phyloP scores from a whole-genome alignment of 345 rosid species.

The Brassica juncea region DNA sequence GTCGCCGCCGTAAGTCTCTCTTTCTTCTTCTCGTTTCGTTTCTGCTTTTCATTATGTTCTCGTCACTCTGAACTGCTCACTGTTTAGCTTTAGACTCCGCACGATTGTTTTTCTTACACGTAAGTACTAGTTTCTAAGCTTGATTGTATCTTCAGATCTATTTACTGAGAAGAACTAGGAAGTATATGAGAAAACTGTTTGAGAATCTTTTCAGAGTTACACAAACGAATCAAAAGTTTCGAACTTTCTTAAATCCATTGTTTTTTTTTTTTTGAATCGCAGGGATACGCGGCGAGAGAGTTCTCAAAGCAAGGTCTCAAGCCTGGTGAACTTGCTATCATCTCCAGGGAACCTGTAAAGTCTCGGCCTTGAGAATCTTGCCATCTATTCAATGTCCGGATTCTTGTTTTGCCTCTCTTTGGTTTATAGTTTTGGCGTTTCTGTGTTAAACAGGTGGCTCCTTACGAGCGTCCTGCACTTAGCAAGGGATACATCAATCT shows the following conservation, averaged over 20 bases:
- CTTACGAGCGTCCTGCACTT: slow-evolving; percentile 95
- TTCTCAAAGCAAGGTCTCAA: slow-evolving; percentile 71
- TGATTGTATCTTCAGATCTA: slow-evolving; percentile 16
- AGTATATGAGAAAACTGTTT: slow-evolving; percentile 1
- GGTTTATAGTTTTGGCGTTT: neutral
- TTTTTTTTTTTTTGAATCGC: neutral
- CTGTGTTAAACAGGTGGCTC: slow-evolving; percentile 50
- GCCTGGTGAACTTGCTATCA: slow-evolving; percentile 80
- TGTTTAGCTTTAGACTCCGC: neutral
- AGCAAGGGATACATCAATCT: slow-evolving; percentile 92
- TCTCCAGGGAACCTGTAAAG: slow-evolving; percentile 59
- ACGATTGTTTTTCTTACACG: neutral
- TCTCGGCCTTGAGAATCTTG: neutral
- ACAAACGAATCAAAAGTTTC: neutral
- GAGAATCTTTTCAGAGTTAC: neutral
- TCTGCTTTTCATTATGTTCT: neutral
- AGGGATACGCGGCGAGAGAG: slow-evolving; percentile 90
- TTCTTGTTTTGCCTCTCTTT: neutral
- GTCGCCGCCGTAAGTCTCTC: slow-evolving; percentile 42
- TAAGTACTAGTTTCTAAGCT: neutral
- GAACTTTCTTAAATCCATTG: neutral
- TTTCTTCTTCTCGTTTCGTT: slow-evolving; percentile 1
- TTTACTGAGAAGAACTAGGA: neutral
- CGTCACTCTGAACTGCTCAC: slow-evolving; percentile 20
- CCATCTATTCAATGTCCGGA: neutral